A percentile compares a stretch with the other conserved stretches of the same genome.
Conservation (phyloP, 2,329 filamentous ascomycete genomes). For the Ophiocordyceps polyrhachis-furcata region DNA sequence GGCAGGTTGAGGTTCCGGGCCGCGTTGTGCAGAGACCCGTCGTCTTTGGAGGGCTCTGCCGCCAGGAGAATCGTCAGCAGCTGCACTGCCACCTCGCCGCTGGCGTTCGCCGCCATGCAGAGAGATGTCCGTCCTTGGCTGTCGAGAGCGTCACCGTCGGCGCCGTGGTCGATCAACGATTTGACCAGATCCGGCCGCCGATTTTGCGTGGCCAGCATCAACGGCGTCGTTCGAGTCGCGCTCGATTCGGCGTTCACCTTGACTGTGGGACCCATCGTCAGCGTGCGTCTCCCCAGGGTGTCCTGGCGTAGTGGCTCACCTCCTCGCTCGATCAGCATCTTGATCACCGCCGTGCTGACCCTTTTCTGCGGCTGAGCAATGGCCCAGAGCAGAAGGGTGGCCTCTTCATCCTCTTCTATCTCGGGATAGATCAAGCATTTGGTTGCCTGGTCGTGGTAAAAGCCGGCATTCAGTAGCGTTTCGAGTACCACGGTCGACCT, state of each 20-base stretch:
- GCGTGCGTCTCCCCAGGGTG: not conserved
- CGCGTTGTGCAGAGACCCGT: slow-evolving; percentile 49
- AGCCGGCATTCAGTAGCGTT: slow-evolving; percentile 35
- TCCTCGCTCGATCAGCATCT: slow-evolving; percentile 30
- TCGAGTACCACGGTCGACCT: slow-evolving; percentile 32
- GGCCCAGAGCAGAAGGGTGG: slow-evolving; percentile 41
- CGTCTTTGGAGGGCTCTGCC: slow-evolving; percentile 37
- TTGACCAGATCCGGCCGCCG: slow-evolving; percentile 38
- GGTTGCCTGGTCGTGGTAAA: slow-evolving; percentile 37
- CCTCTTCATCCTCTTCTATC: slow-evolving; percentile 30
- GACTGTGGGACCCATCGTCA: slow-evolving; percentile 16
- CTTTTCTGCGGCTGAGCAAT: slow-evolving; percentile 44
- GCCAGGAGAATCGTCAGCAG: slow-evolving; percentile 37
- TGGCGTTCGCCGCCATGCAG: slow-evolving; percentile 37
- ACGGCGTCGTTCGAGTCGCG: slow-evolving; percentile 32
- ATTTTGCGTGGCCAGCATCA: slow-evolving; percentile 39
- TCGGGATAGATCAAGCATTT: slow-evolving; percentile 24
- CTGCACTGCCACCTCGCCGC: slow-evolving; percentile 30
- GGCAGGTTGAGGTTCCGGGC: slow-evolving; percentile 38
- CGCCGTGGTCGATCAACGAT: slow-evolving; percentile 35
- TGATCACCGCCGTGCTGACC: slow-evolving; percentile 38
- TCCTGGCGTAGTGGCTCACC: slow-evolving; percentile 9
- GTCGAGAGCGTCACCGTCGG: slow-evolving; percentile 40
- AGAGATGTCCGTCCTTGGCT: slow-evolving; percentile 38
- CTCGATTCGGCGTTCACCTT: slow-evolving; percentile 38